Base-by-base conservation (phyloP, 2,329 filamentous ascomycete genomes). In the Penicillium oxalicum region DNA sequence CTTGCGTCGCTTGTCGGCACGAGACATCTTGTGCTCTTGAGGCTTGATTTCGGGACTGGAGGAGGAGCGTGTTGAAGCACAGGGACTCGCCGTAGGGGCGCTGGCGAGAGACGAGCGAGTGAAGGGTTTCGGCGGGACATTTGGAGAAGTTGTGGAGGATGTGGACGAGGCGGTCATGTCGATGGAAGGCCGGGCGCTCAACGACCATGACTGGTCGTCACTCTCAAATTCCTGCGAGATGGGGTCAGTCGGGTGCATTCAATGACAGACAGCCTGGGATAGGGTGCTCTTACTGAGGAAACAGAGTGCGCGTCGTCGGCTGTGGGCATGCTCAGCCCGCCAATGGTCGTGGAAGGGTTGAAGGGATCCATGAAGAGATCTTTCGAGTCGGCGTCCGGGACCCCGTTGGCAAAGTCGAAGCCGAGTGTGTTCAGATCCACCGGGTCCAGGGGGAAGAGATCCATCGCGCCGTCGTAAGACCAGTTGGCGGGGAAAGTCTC, bases 381-480 rank as follows among this genome's bases (percentile, higher is more conserved):
- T 45, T 66, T 67, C 9, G 63, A 45, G n/a, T 65, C 62, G 29
- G 57, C 40, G 6, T 50, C 52, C 11, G 61, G 52, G 35, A 66
- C 51, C 12, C 58, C 59, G 41, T 63, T 60, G 34, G 61, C 49
- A 28, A 66, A 60, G 27, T 67, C 64, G 47, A 67, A 55, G 2
- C 59, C 44, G 35, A 63, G 59, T 9, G 59, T 45, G 44, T 66
- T 61, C 38, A 64, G 62, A 29, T 66, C 55, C 42, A 60, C 55
- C 25, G 63, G 57, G 48, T 64, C 63, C 42, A 65, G 44, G 18
- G 62, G 57, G 51, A 67, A 67, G 9, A 67, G 53, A 45, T 67
- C 64, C 44, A 67, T 63, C 18, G 63, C 58, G 39, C 55, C 64
- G 50, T 66, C 64, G 43, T 66, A 67, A 50, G 55, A 59, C 65